Evolutionary conservation across 2,329 filamentous ascomycete species (phyloP), one percentile per base, ranked within the genome.

Genomic region (Claviceps sp.): DNA sequence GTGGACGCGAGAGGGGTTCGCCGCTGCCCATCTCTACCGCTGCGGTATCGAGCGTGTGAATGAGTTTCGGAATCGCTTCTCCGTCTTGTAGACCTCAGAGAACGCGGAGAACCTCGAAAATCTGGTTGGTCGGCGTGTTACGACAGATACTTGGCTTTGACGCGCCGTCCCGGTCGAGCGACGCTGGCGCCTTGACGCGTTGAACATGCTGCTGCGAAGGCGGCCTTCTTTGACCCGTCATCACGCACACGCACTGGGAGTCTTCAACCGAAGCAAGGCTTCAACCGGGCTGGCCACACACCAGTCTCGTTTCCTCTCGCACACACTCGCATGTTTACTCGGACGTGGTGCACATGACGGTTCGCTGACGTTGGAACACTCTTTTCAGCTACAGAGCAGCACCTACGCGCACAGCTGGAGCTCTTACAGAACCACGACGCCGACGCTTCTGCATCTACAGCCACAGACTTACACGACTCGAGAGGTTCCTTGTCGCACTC

Each of bases 381-480:
- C 38, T 46, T 23, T 43, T 52, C 47, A 46, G 53, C 52, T 50
- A 52, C 57, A 70, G 67, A 70, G 62, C 67, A 70, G 61, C 68
- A 71, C 53, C 58, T 72, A 59, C 67, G 65, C 61, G 68, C 67
- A 59, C 69, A 71, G 61, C 67, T 72, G 59, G 68, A 72, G 62
- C 64, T 72, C 54, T 58, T 71, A 46, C 68, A 70, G 59, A 67
- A 63, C 52, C 68, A 68, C 66, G 64, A 67, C 60, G 58, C 57
- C 57, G 60, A 64, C 51, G 55, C 63, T 43, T 58, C 66, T n/a
- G 61, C 62, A 45, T 58, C 66, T n/a, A 60, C 63, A 45, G 59
- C 62, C 46, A 53, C 65, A 42, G 55, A 55, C 52, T 54, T 61
- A 53, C 62, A 60, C 59, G 64, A 67, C 53, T 56, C 57, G 49